Percentiles rank a stretch among this genome's conserved stretches.
Evolutionary conservation across 2,329 filamentous ascomycete species (phyloP).

Genomic region (Cercospora canescens): DNA sequence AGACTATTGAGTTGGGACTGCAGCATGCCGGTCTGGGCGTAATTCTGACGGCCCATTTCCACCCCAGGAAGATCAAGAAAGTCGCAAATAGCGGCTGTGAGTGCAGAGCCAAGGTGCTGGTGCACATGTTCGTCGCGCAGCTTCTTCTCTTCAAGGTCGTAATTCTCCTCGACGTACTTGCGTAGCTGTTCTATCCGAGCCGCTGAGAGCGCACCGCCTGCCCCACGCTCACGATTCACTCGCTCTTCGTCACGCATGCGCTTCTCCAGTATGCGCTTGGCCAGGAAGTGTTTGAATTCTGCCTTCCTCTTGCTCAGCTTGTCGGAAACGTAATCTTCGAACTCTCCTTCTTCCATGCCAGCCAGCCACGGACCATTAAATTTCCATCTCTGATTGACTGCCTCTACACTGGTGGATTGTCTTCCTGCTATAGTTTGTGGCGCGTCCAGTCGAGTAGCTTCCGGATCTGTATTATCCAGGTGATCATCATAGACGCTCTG

Average conservation of each 20-base stretch:
- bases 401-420: neutral
- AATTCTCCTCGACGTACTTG: conserved; percentile 28
- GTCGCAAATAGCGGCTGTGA: conserved; percentile 54
- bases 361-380: conserved; percentile 60
- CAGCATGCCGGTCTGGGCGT: conserved; percentile 7
- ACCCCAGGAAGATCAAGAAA: conserved; percentile 54
- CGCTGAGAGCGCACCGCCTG: conserved; percentile 12
- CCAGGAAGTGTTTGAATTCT: conserved; percentile 35
- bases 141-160: conserved; percentile 34
- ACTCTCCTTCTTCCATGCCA: conserved; percentile 57
- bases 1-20: conserved; percentile 26
- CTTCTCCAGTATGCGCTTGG: conserved; percentile 24
- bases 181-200: conserved; percentile 16
- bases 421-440: neutral
- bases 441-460: conserved; percentile 9
- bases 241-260: conserved; percentile 25
- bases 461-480: conserved; percentile 45
- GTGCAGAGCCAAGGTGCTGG: conserved; percentile 48
- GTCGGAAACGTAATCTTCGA: conserved; percentile 49
- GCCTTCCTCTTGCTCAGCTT: conserved; percentile 39
- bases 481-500: conserved; percentile 43
- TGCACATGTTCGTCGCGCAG: conserved; percentile 51
- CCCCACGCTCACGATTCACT: conserved; percentile 20
- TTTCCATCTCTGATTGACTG: conserved; percentile 53
- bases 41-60: conserved; percentile 4